These are phyloP conservation scores for Melampsora americana DNA, from an alignment of 1,284 basidiomycete species.

Conservation along the genomic window DNA sequence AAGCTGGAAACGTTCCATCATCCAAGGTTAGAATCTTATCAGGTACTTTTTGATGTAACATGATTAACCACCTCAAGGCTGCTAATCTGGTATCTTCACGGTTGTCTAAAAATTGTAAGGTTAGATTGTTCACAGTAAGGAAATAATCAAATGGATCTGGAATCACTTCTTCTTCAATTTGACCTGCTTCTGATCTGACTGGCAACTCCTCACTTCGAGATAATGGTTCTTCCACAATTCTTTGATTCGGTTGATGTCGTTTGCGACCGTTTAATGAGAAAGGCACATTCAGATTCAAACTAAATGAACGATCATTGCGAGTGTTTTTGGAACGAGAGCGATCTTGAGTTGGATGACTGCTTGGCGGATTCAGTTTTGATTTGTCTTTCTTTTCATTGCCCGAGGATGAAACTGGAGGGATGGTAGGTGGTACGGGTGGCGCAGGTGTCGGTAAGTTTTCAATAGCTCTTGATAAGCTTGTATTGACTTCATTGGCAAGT, in stretches of 20 bases:
- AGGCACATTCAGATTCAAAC: neutral
- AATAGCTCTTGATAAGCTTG: conserved; percentile 76
- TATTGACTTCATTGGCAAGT: conserved; percentile 81
- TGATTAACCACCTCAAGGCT: conserved; percentile 94
- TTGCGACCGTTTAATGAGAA: conserved; percentile 1
- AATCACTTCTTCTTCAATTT: conserved; percentile 56
- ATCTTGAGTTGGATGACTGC: conserved; percentile 3
- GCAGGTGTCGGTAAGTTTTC: conserved; percentile 75
- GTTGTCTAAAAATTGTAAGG: conserved; percentile 89
- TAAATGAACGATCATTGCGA: conserved; percentile 8
- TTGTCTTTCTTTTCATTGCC: conserved; percentile 25
- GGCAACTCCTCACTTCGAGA: neutral
- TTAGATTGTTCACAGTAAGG: conserved; percentile 84
- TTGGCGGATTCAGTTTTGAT: conserved; percentile 24
- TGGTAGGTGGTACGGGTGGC: conserved; percentile 54
- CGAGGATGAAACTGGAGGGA: conserved; percentile 42
- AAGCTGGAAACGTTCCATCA: conserved; percentile 89
- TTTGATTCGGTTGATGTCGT: conserved; percentile 12
- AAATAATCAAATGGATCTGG: conserved; percentile 83
- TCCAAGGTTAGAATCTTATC: conserved; percentile 95
- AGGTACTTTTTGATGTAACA: conserved; percentile 96
- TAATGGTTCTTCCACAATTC: conserved; percentile 15
- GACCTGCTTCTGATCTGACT: neutral
- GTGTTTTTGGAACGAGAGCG: conserved; percentile 9
- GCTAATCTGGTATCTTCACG: conserved; percentile 94